phyloP scores from a whole-genome alignment of 2,329 filamentous ascomycete genomes.

The Pleomassaria siparia region DNA sequence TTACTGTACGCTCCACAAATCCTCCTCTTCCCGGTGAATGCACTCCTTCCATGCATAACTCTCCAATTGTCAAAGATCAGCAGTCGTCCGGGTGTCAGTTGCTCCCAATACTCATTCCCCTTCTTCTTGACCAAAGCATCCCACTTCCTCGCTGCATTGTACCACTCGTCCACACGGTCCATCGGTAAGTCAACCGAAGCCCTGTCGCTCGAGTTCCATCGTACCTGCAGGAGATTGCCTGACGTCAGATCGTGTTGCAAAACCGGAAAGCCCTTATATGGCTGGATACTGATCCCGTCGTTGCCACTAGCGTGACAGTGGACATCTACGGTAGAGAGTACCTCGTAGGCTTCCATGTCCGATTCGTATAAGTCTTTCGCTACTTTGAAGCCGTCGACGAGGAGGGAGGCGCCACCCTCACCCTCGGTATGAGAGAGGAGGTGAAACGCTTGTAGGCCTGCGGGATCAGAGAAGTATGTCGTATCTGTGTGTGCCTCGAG shows the following conservation, averaged over 20 bases:
- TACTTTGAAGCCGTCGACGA: conserved; percentile 84
- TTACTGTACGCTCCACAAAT: conserved; percentile 80
- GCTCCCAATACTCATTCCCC: conserved; percentile 74
- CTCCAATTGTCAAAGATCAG: conserved; percentile 98
- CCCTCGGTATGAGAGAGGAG: conserved; percentile 75
- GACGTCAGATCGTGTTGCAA: conserved; percentile 60
- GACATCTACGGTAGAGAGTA: conserved; percentile 60
- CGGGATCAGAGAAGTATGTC: conserved; percentile 92
- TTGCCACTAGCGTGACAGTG: conserved; percentile 88
- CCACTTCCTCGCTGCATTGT: conserved; percentile 75
- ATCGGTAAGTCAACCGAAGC: conserved; percentile 64
- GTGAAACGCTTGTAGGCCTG: conserved; percentile 90
- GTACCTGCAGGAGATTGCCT: conserved; percentile 61
- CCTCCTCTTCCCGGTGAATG: conserved; percentile 79
- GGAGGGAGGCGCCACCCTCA: conserved; percentile 72
- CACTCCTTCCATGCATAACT: conserved; percentile 81
- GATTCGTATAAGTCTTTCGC: conserved; percentile 61
- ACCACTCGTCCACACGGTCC: conserved; percentile 66
- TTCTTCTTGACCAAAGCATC: conserved; percentile 66
- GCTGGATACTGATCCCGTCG: conserved; percentile 75
- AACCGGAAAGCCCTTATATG: conserved; percentile 70
- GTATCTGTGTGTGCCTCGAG: conserved; percentile 89
- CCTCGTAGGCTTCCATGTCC: conserved; percentile 58
- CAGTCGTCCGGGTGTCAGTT: conserved; percentile 75
- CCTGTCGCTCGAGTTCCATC: conserved; percentile 94